Percentiles rank a stretch among this genome's conserved stretches.
These are phyloP conservation scores for Fusarium sp. DNA, from an alignment of 2,329 filamentous ascomycete genomes.

Conservation along the genomic window DNA sequence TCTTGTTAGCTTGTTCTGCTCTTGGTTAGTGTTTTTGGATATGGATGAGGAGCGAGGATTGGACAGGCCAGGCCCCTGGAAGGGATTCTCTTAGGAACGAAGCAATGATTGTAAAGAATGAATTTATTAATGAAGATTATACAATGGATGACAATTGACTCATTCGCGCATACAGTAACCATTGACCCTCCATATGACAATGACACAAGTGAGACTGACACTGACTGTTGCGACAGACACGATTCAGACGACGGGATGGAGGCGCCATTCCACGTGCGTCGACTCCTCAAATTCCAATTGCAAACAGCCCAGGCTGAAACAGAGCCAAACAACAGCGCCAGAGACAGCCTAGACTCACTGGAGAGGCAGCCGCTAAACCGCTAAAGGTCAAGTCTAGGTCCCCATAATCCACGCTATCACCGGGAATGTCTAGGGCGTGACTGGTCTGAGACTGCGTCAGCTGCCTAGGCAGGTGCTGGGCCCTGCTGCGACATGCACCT, in stretches of 20 bases:
- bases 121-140: conserved; percentile 10
- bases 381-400: conserved; percentile 9
- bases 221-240: background rate
- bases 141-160: background rate
- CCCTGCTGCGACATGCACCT: conserved; percentile 1
- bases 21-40: background rate
- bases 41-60: background rate
- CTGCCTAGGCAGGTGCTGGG: conserved; percentile 17
- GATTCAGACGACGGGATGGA: background rate
- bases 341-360: conserved; percentile 11
- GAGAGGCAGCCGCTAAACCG: background rate
- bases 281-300: conserved; percentile 1
- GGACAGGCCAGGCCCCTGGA: background rate
- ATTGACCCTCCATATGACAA: background rate
- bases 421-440: conserved; percentile 10
- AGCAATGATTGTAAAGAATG: conserved; percentile 25
- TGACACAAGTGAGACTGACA: background rate
- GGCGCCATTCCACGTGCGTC: conserved; percentile 25
- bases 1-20: background rate
- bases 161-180: background rate
- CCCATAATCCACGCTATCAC: conserved; percentile 16
- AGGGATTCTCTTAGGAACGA: conserved; percentile 11
- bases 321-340: background rate
- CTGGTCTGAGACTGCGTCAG: conserved; percentile 23
- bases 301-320: conserved; percentile 11